A percentile compares a stretch with the other conserved stretches of the same genome.
phyloP scores from a whole-genome alignment of 371 early-diverging fungal genomes.

The Saksenaea vasiformis region DNA sequence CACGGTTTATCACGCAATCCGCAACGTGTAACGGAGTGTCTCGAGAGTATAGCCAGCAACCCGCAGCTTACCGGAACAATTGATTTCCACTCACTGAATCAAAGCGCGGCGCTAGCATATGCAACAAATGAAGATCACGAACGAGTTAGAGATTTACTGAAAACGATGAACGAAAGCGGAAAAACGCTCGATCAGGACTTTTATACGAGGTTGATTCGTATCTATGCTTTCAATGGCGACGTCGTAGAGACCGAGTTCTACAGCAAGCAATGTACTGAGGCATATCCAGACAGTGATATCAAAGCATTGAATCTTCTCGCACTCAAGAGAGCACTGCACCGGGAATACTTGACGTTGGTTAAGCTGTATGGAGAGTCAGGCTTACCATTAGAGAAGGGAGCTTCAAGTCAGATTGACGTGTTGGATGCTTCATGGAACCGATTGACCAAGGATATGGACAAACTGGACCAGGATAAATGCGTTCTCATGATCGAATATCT shows the following conservation, averaged over 20 bases:
- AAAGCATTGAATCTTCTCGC: conserved; percentile 29
- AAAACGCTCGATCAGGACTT: not conserved
- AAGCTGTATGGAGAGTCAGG: conserved; percentile 15
- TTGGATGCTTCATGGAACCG: conserved; percentile 28
- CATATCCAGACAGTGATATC: conserved; percentile 12
- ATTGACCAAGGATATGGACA: conserved; percentile 18
- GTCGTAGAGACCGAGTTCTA: conserved; percentile 15
- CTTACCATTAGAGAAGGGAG: conserved; percentile 12
- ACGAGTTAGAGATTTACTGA: conserved; percentile 17
- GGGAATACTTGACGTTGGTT: conserved; percentile 3
- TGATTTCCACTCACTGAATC: not conserved
- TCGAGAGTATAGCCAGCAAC: not conserved
- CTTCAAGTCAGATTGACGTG: conserved; percentile 11
- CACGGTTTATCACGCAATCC: conserved; percentile 30
- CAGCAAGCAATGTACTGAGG: conserved; percentile 9
- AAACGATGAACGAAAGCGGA: conserved; percentile 10
- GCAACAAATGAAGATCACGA: conserved; percentile 17
- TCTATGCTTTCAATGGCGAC: conserved; percentile 30
- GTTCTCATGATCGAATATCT: conserved; percentile 38
- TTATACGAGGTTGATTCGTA: conserved; percentile 23
- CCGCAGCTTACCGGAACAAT: not conserved
- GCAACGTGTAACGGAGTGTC: conserved; percentile 1
- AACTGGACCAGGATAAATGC: conserved; percentile 26
- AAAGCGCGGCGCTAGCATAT: conserved; percentile 21
- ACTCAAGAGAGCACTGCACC: conserved; percentile 19